A percentile compares a stretch with the other conserved stretches of the same genome.
phyloP scores from a whole-genome alignment of 805 yeast genomes.

The Pichia nakasei region DNA sequence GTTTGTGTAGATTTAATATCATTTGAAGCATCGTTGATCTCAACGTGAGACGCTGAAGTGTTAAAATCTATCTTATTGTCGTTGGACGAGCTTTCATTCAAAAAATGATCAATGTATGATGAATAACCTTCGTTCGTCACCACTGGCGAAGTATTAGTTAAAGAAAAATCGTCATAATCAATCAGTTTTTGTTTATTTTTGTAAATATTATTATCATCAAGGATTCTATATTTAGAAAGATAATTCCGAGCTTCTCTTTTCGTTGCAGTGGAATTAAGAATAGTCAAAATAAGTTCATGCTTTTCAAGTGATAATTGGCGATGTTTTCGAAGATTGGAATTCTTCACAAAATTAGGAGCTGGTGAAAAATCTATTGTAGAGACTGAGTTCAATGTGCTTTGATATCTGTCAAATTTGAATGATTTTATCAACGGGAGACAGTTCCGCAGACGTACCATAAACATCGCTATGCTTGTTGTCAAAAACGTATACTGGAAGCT shows the following conservation, averaged over 20 bases:
- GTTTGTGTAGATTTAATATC: conserved; percentile 29
- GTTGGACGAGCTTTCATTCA: conserved; percentile 14
- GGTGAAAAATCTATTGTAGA: too few species aligned
- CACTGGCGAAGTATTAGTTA: neutral
- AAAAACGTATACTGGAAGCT: too few species aligned
- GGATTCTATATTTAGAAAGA: conserved; percentile 56
- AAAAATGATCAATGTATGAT: conserved; percentile 24
- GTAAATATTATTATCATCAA: conserved; percentile 27
- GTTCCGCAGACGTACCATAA: too few species aligned
- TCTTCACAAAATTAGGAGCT: conserved; percentile 2
- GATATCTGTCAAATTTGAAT: too few species aligned
- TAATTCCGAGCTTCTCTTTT: conserved; percentile 86
- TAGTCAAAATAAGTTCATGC: conserved; percentile 70
- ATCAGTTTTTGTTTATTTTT: conserved; percentile 14
- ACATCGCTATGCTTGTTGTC: too few species aligned
- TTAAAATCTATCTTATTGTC: neutral
- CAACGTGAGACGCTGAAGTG: neutral
- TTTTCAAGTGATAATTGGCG: conserved; percentile 36
- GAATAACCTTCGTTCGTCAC: conserved; percentile 25
- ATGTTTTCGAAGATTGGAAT: conserved; percentile 22
- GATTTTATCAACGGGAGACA: too few species aligned
- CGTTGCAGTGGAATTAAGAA: conserved; percentile 83
- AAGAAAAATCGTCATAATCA: neutral
- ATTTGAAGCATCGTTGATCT: conserved; percentile 5
- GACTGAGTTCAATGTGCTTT: too few species aligned